phyloP scores from a whole-genome alignment of 441 rosid genomes.

The Euphorbia corollata region DNA sequence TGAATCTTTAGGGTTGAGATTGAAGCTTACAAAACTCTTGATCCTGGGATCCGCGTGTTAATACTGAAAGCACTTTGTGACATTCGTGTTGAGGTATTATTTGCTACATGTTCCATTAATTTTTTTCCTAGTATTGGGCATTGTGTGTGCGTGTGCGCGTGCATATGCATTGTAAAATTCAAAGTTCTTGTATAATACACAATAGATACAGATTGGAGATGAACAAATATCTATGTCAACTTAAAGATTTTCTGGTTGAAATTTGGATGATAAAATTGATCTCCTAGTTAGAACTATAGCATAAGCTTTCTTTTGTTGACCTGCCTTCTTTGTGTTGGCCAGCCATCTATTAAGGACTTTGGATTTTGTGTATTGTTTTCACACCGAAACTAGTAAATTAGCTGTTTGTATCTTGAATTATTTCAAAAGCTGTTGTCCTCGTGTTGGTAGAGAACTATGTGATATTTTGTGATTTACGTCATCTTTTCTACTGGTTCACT shows the following conservation, averaged over 20 bases:
- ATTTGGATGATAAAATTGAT: conserved; percentile 4
- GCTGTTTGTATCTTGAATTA: background rate
- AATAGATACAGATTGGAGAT: background rate
- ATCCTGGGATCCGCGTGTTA: conserved; percentile 89
- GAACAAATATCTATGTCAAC: background rate
- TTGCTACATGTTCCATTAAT: background rate
- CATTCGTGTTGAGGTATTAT: conserved; percentile 91
- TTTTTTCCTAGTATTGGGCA: conserved; percentile 10
- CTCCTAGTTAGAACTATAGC: background rate
- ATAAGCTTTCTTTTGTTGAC: background rate
- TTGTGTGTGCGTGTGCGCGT: too few relatives aligned
- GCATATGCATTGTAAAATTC: too few relatives aligned
- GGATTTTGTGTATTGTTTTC: conserved; percentile 2
- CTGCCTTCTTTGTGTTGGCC: conserved; percentile 3
- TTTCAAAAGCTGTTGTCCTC: background rate
- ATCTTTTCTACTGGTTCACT: background rate
- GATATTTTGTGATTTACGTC: background rate
- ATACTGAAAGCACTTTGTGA: conserved; percentile 94
- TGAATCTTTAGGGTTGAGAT: conserved; percentile 56
- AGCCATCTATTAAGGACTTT: background rate
- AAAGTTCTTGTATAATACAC: too few relatives aligned
- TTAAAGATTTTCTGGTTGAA: background rate
- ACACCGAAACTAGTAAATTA: background rate
- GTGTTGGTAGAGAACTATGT: background rate
- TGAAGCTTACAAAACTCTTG: conserved; percentile 74